Evolutionary conservation across 768 basidiomycete species (phyloP), one percentile per base, ranked within the genome.

Genomic region (Psilocybe cyanescens): DNA sequence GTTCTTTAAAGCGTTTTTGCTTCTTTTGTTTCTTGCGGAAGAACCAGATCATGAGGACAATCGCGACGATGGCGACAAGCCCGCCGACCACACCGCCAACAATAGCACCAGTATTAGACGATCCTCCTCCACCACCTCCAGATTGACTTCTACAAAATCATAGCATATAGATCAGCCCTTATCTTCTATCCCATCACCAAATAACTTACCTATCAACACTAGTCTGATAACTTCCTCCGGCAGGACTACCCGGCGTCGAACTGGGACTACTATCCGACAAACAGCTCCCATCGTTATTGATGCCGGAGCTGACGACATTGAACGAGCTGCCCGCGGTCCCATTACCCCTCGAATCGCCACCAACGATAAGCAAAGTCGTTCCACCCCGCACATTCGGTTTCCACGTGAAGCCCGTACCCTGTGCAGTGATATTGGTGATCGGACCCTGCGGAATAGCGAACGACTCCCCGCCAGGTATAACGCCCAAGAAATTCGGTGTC

Each of bases 381-480:
- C 90, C 90, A 2, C 81, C 81, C 11, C 86, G 83, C 14, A 92
- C 72, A 11, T 83, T 76, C 0, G 89, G 86, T 9, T 78, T 84
- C 91, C 91, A 94, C 11, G 68, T 71, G 65, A 92, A 91, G 1
- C 92, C 91, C 7, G 82, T 83, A 8, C 89, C 88, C 63, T 84
- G 69, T 0, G 65, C 59, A 0, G 68, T 29, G 3, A 81, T 72
- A 39, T 78, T 69, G 8, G 88, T 83, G 19, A 89, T 70, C 2
- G 68, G 31, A 11, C 79, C 79, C 63, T 81, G 62, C 1, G 89
- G 88, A 48, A 94, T 83, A 5, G 78, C 66, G 70, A 93, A 91
- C 0, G 91, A 91, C 55, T 90, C 77, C 11, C 92, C 92, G 0
- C 92, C 92, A 1, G 92, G 92, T 33, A 94, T 92, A 46, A 92